Base-by-base conservation (phyloP, 495 filamentous ascomycete species). In the Cercophora scortea region DNA sequence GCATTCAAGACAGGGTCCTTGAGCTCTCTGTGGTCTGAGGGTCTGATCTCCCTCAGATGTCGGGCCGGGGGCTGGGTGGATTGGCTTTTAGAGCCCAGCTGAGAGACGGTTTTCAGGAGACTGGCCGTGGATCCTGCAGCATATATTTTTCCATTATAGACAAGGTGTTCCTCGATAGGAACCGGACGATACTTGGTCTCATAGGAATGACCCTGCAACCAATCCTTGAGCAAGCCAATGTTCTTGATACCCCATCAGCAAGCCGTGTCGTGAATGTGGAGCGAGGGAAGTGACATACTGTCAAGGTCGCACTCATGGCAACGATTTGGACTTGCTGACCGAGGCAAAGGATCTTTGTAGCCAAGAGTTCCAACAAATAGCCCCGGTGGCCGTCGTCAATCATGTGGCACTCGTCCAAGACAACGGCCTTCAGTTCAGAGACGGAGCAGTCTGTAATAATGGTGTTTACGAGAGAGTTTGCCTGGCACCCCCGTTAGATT, bases 401-500 rank as follows among this genome's bases (percentile, higher is more conserved):
- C 86, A 93, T 90, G 56, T 93, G 88, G 4, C 90, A 66, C 61
- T 91, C 88, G 61, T 91, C 88, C 13, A 93, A 69, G 8, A 91
- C 86, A 32, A 90, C 82, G 17, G 83, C 70, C 25, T 78, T 81
- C 44, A 91, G 66, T 11, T 82, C 74, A 10, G 79, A 71, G 54
- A 90, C 79, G 12, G 73, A 80, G 60, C 80, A 82, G 51, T 90
- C 84, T 55, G 86, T 85, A 59, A 91, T 86, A 12, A 86, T 82
- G 19, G 75, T 65, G 50, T 93, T 93, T 42, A 91, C 75, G 51
- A 93, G 72, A n/a, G 81, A 75, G 56, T 91, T 93, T 49, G 88
- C 88, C 86, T 89, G 51, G 43, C 15, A 19, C 50, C 32, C 35
- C 11, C 18, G 63, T 61, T 52, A 66, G 59, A 55, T 45, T 18